Percentiles rank a stretch among this genome's conserved stretches.
phyloP scores from a whole-genome alignment of 2,329 filamentous ascomycete genomes.

The Fusarium bactridioides region DNA sequence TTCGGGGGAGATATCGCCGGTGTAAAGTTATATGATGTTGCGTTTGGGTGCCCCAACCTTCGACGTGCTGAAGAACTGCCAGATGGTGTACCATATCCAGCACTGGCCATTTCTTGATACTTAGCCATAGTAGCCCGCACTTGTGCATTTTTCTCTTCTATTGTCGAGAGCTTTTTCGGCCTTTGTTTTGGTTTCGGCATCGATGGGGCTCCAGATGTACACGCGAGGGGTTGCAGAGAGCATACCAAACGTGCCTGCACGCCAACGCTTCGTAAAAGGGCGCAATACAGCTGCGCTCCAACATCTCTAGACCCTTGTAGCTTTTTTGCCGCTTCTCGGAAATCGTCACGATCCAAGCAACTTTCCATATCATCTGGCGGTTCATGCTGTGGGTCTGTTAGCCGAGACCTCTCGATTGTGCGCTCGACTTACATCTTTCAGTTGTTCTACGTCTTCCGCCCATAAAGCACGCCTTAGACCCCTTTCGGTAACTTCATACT shows the following conservation, averaged over 20 bases:
- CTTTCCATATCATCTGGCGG: slow-evolving; percentile 71
- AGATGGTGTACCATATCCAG: slow-evolving; percentile 42
- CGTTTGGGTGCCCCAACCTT: slow-evolving; percentile 62
- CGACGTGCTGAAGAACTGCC: slow-evolving; percentile 52
- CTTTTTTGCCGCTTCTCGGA: slow-evolving; percentile 71
- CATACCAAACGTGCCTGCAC: slow-evolving; percentile 86
- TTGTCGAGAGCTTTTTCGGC: slow-evolving; percentile 41
- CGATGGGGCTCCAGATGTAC: slow-evolving; percentile 62
- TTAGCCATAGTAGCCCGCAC: slow-evolving; percentile 52
- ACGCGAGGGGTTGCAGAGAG: slow-evolving; percentile 84
- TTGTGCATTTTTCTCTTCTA: slow-evolving; percentile 46
- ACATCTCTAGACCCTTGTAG: slow-evolving; percentile 86
- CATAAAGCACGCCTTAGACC: slow-evolving; percentile 77
- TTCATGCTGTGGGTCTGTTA: slow-evolving; percentile 55
- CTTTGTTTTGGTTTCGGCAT: slow-evolving; percentile 51
- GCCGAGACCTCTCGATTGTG: not conserved
- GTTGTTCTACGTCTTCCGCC: slow-evolving; percentile 71
- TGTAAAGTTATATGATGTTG: slow-evolving; percentile 59
- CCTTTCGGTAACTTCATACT: slow-evolving; percentile 74
- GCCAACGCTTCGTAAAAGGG: slow-evolving; percentile 81
- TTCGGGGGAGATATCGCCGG: slow-evolving; percentile 53
- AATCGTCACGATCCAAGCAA: slow-evolving; percentile 75
- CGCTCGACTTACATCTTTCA: slow-evolving; percentile 60
- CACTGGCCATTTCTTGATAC: slow-evolving; percentile 46
- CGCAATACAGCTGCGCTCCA: slow-evolving; percentile 90